Conservation (phyloP, 2,329 filamentous ascomycete genomes). For the Beauveria medogensis region DNA sequence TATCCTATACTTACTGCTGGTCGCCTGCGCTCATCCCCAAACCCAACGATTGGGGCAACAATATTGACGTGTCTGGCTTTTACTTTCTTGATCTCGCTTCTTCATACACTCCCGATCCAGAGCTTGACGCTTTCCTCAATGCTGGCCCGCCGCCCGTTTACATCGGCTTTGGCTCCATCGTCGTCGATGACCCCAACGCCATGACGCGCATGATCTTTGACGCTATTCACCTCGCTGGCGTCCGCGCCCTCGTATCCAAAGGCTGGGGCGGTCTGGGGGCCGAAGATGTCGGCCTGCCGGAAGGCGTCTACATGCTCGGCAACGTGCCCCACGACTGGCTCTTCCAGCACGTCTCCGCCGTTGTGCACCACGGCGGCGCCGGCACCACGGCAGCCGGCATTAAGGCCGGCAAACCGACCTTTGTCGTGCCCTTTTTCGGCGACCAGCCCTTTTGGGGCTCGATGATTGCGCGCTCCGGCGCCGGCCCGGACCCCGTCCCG, state of each 20-base stretch:
- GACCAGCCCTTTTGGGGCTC: slow-evolving; percentile 79
- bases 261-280: slow-evolving; percentile 82
- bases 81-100: slow-evolving; percentile 64
- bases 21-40: slow-evolving; percentile 73
- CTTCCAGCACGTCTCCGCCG: slow-evolving; percentile 70
- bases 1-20: slow-evolving; percentile 92
- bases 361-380: slow-evolving; percentile 82
- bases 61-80: slow-evolving; percentile 70
- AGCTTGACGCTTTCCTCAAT: slow-evolving; percentile 58
- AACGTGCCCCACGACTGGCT: slow-evolving; percentile 87
- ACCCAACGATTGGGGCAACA: slow-evolving; percentile 64
- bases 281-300: slow-evolving; percentile 60
- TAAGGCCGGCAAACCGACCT: slow-evolving; percentile 67
- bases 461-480: slow-evolving; percentile 65
- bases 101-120: slow-evolving; percentile 56
- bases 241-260: slow-evolving; percentile 76
- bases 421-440: slow-evolving; percentile 81
- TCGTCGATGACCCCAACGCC: slow-evolving; percentile 65
- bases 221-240: slow-evolving; percentile 55
- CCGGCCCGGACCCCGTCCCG: slow-evolving; percentile 62
- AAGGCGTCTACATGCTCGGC: slow-evolving; percentile 73
- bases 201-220: slow-evolving; percentile 67
- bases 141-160: slow-evolving; percentile 67
- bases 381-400: slow-evolving; percentile 87
- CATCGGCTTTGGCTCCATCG: slow-evolving; percentile 77